Conservation (phyloP, 2,329 filamentous ascomycete genomes). For the Fusarium sp. region DNA sequence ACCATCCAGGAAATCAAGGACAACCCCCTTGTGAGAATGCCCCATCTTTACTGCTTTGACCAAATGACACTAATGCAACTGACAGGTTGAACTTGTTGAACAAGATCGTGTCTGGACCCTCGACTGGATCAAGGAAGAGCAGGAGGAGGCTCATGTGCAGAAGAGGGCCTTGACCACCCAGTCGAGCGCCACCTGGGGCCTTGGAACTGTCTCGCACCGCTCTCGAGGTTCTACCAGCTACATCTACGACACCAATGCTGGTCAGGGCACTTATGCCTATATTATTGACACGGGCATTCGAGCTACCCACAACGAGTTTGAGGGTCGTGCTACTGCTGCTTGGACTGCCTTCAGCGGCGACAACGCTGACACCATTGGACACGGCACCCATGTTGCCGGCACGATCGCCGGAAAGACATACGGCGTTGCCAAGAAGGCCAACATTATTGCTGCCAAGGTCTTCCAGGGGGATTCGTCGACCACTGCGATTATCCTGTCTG, state of each 20-base stretch:
- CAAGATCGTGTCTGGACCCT: constrained; percentile 47
- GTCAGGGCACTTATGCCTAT: constrained; percentile 65
- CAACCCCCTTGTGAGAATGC: constrained; percentile 54
- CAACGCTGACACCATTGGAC: constrained; percentile 50
- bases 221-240: constrained; percentile 51
- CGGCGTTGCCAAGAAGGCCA: constrained; percentile 58
- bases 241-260: constrained; percentile 61
- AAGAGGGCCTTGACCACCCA: constrained; percentile 48
- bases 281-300: constrained; percentile 73
- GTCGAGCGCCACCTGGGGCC: constrained; percentile 47
- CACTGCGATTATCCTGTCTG: constrained; percentile 49
- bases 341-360: constrained; percentile 44
- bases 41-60: background rate
- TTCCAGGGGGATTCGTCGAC: constrained; percentile 47
- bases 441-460: constrained; percentile 60
- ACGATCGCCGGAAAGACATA: constrained; percentile 51
- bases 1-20: constrained; percentile 56
- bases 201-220: constrained; percentile 49
- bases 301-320: constrained; percentile 64
- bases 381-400: constrained; percentile 57
- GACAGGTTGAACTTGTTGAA: constrained; percentile 47
- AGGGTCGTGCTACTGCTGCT: constrained; percentile 59
- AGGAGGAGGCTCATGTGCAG: constrained; percentile 20
- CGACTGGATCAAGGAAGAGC: constrained; percentile 35
- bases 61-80: background rate